Base-by-base conservation (phyloP, 1,139 yeast species). In the Kodamaea ohmeri region DNA sequence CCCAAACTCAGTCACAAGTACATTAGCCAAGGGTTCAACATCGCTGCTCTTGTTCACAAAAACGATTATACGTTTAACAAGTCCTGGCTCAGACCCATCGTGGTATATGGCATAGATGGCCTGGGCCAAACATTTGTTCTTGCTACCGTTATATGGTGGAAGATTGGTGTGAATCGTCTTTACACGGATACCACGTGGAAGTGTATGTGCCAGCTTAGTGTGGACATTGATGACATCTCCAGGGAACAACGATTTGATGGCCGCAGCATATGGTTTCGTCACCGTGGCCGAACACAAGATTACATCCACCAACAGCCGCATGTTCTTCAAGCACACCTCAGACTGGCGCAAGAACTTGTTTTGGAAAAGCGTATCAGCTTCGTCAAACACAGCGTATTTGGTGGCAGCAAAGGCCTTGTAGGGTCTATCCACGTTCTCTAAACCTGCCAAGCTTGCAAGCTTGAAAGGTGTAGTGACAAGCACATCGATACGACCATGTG, bases 281-380 rank as follows among this genome's bases (percentile, higher is more conserved):
- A 92, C 83, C 0, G 98, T 92, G 0, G 97, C 97, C 1, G 96
- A 83, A 44, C 94, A 87, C 48, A 92, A 77, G 1, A 89, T 71
- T 25, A 88, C 61, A 46, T 86, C 86, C 36, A 68, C 67, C 28
- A 84, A 64, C 42, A 76, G 73, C 3, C 73, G 67, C 58, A 85
- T 71, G 37, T 65, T 60, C 32, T 67, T 68, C 24, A 89, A 61
- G 0, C 78, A 73, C 4, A 68, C 60, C 47, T 78, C 73, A 1
- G 96, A 87, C 42, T 81, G 82, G 25, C 75, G 75, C 12, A 80
- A 63, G 76, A 92, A 90, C 0, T 95, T 83, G 38, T 78, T 76
- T 53, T 90, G 96, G 80, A 92, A 74, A 39, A 92, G 65, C 0
- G 97, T 86, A 59, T 92, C 98, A 0, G 98, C 97, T 59, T 92